These are phyloP conservation scores for Picea abies DNA, from an alignment of 83 land plant genomes.

Conservation along the genomic window DNA sequence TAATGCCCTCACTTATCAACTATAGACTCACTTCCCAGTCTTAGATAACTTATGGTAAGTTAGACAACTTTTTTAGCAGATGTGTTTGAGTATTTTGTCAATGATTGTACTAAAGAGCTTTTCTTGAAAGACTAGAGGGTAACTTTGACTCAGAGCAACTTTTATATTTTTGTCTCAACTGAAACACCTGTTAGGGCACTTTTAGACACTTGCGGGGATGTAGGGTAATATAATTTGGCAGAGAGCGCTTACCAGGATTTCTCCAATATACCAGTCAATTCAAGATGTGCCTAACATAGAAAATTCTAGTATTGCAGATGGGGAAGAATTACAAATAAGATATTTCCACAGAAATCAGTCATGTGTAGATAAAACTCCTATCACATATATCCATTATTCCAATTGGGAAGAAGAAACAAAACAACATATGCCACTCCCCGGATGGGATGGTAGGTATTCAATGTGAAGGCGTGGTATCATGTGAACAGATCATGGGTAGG, in stretches of 20 bases:
- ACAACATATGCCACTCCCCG: too few species aligned
- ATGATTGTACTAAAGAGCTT: neutral
- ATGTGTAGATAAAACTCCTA: too few species aligned
- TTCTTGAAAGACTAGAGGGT: neutral
- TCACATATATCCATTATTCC: too few species aligned
- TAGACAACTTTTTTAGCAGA: neutral
- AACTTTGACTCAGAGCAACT: neutral
- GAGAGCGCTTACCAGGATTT: neutral
- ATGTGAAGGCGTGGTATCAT: too few species aligned
- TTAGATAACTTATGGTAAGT: neutral
- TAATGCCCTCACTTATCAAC: neutral
- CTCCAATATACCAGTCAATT: neutral
- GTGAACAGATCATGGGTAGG: too few species aligned
- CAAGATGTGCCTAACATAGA: neutral
- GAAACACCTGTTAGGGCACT: neutral
- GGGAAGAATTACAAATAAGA: too few species aligned
- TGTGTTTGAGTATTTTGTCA: neutral
- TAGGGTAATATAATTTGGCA: neutral
- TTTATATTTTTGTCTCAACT: neutral
- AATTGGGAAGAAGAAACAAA: too few species aligned
- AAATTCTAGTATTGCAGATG: neutral
- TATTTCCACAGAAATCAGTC: too few species aligned
- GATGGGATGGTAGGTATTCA: too few species aligned
- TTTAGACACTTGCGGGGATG: neutral
- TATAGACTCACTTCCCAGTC: neutral